phyloP scores from a whole-genome alignment of 768 basidiomycete genomes.

The Solioccasus polychromus region DNA sequence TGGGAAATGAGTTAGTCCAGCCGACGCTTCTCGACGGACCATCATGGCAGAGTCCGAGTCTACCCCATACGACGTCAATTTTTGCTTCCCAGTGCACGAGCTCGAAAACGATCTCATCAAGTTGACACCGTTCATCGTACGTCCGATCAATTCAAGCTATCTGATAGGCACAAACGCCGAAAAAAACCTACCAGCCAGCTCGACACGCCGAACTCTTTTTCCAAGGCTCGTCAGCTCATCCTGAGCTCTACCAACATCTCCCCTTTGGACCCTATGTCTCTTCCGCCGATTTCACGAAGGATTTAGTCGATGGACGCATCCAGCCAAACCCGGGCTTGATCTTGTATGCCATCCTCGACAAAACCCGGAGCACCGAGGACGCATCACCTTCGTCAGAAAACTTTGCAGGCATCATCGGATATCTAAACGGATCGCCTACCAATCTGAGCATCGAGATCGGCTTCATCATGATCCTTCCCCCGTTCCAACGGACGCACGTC shows the following conservation, averaged over 20 bases:
- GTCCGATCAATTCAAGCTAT: slow-evolving; percentile 8
- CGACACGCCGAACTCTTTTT: slow-evolving; percentile 43
- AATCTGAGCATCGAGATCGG: slow-evolving; percentile 55
- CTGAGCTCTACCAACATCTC: slow-evolving; percentile 45
- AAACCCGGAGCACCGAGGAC: slow-evolving; percentile 24
- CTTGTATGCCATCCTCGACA: slow-evolving; percentile 56
- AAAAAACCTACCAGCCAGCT: slow-evolving; percentile 34
- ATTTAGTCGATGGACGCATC: slow-evolving; percentile 36
- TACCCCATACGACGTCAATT: slow-evolving; percentile 37
- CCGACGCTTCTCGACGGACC: no score
- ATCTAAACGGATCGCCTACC: slow-evolving; percentile 41
- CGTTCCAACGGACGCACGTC: slow-evolving; percentile 64
- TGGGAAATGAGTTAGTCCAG: no score
- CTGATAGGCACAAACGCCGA: background rate
- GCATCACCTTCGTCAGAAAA: slow-evolving; percentile 4
- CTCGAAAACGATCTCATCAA: slow-evolving; percentile 49
- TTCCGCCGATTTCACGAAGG: slow-evolving; percentile 33
- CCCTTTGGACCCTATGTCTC: slow-evolving; percentile 49
- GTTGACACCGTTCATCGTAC: slow-evolving; percentile 49
- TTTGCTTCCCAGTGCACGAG: slow-evolving; percentile 47
- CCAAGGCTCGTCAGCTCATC: slow-evolving; percentile 30
- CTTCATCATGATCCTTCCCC: slow-evolving; percentile 49
- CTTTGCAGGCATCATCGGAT: slow-evolving; percentile 54
- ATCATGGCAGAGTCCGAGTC: no score
- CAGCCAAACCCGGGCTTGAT: slow-evolving; percentile 31